Evolutionary conservation across 2,329 filamentous ascomycete genomes (phyloP).

Genomic region (Aciculosporium take): DNA sequence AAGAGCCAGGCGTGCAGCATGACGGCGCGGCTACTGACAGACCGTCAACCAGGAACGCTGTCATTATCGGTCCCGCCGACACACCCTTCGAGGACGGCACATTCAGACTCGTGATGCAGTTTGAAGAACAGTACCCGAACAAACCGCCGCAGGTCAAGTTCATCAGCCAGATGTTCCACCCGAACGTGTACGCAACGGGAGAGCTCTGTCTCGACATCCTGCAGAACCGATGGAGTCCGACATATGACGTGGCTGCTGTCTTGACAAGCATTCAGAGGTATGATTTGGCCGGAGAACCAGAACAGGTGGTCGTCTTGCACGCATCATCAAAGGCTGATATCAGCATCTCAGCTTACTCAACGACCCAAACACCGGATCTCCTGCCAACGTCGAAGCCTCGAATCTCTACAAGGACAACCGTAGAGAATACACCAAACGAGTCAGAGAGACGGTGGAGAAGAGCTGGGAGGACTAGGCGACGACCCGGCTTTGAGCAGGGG

Average conservation of each 20-base stretch:
- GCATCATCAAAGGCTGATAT: no score
- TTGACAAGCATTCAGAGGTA: conserved; percentile 96
- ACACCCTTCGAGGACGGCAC: conserved; percentile 98
- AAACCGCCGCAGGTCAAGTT: conserved; percentile 97
- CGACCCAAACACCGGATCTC: conserved; percentile 95
- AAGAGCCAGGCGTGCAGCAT: neutral
- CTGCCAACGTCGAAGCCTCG: conserved; percentile 93
- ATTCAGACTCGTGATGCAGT: conserved; percentile 96
- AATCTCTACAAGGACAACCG: conserved; percentile 98
- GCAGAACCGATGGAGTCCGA: conserved; percentile 96
- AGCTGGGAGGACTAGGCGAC: conserved; percentile 77
- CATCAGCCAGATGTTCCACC: conserved; percentile 98
- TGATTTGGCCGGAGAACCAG: neutral
- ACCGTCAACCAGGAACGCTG: conserved; percentile 62
- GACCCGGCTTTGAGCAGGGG: neutral
- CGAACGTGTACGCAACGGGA: conserved; percentile 93
- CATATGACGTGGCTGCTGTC: conserved; percentile 94
- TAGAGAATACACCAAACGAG: conserved; percentile 89
- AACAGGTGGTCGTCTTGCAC: neutral
- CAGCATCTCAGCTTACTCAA: conserved; percentile 64
- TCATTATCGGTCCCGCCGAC: conserved; percentile 93
- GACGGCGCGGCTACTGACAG: conserved; percentile 8
- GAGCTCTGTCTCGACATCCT: conserved; percentile 94
- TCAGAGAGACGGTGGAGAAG: conserved; percentile 95
- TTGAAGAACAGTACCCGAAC: conserved; percentile 97